phyloP scores from a whole-genome alignment of 2,329 filamentous ascomycete species.

The Mollisiaceae sp. region DNA sequence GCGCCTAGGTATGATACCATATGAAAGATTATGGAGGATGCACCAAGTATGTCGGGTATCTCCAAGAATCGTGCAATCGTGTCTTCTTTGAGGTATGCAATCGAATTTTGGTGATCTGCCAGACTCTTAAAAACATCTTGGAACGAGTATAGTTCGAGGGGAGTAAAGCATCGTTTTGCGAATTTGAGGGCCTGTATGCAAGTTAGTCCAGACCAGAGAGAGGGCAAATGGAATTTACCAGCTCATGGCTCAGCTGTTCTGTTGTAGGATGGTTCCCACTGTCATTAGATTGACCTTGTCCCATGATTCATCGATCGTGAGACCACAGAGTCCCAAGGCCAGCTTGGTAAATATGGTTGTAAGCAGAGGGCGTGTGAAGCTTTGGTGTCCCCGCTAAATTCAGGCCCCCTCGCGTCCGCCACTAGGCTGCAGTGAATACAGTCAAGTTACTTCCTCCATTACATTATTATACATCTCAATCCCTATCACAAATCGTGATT shows the following conservation, averaged over 20 bases:
- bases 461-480: too few relatives aligned
- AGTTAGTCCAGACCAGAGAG: conserved; percentile 20
- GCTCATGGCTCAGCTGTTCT: conserved; percentile 41
- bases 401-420: too few relatives aligned
- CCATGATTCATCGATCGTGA: conserved; percentile 36
- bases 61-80: conserved; percentile 75
- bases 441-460: too few relatives aligned
- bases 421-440: too few relatives aligned
- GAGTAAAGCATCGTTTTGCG: conserved; percentile 71
- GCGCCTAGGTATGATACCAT: conserved; percentile 74
- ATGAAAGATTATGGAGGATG: conserved; percentile 72
- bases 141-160: conserved; percentile 74
- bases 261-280: conserved; percentile 36
- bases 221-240: conserved; percentile 35
- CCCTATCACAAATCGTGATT: too few relatives aligned
- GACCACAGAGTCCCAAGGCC: conserved; percentile 28
- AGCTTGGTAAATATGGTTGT: conserved; percentile 21
- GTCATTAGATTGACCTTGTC: conserved; percentile 42
- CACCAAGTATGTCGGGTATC: conserved; percentile 71
- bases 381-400: background rate
- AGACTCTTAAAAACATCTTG: conserved; percentile 75
- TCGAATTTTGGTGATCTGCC: conserved; percentile 64
- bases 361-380: background rate
- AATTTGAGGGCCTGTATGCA: conserved; percentile 62
- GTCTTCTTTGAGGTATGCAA: conserved; percentile 72